Evolutionary conservation across 2,329 filamentous ascomycete genomes (phyloP).

Genomic region (Aspergillus fumigatiaffinis): DNA sequence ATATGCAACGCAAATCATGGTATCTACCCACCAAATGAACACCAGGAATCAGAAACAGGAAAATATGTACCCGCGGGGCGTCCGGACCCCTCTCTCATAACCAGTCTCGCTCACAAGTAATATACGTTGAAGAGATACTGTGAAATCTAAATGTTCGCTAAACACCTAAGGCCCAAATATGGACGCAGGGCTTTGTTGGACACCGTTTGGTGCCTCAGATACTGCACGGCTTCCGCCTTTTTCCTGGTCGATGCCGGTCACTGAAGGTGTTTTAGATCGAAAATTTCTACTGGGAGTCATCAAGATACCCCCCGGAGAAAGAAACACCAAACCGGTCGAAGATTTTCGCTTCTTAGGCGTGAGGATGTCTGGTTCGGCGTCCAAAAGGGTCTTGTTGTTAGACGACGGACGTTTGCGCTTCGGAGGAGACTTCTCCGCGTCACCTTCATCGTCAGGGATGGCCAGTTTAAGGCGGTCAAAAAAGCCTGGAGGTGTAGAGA

Average conservation of each 20-base stretch:
- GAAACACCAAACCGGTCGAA: constrained; percentile 5
- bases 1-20: neutral
- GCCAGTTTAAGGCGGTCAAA: constrained; percentile 38
- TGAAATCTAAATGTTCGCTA: neutral
- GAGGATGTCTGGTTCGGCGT: constrained; percentile 6
- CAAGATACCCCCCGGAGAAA: constrained; percentile 16
- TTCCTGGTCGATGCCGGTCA: neutral
- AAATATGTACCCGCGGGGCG: neutral
- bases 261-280: neutral
- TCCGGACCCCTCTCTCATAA: neutral
- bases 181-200: neutral
- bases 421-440: neutral
- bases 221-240: neutral
- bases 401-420: constrained; percentile 12
- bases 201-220: neutral
- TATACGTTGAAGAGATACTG: neutral
- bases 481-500: constrained; percentile 29
- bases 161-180: neutral
- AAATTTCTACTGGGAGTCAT: constrained; percentile 11
- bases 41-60: neutral
- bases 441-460: constrained; percentile 27
- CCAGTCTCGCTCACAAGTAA: neutral
- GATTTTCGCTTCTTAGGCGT: constrained; percentile 15
- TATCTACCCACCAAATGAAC: neutral
- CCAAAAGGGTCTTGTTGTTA: neutral